Evolutionary conservation across 2,329 filamentous ascomycete genomes (phyloP), one percentile per base, ranked within the genome.

Genomic region (Colletotrichum sp.): DNA sequence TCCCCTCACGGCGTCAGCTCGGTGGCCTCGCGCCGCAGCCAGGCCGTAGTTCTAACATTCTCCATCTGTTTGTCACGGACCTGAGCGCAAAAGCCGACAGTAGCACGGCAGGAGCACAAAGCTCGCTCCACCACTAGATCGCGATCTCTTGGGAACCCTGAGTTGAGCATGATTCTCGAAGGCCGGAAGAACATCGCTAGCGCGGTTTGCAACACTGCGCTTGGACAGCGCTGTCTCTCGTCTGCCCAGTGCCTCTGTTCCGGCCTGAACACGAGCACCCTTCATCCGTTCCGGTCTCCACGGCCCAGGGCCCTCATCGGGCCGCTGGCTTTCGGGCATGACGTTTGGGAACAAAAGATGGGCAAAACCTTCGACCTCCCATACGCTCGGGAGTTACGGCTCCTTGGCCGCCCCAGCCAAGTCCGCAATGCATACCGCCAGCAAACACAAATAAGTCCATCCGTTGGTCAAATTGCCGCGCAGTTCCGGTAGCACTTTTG

Each of bases 101-200:
- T 8, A 52, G 62, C 32, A 22, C n/a, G 48, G 32, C 32, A 64
- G 32, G 16, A 18, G 28, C n/a, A 8, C 34, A 8, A n/a, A 12
- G 39, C 10, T 57, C 68, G 39, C 10, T 57, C 68, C 52, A 62
- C 36, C 15, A 22, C 12, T 16, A 34, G 22, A 32, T 75, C 64
- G 22, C n/a, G 34, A 64, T 52, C 15, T 39, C 22, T 36, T 36
- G 57, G 59, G 39, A 52, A 30, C 63, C 57, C 64, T 65, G 74
- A 74, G 71, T 76, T 65, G 57, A 66, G 70, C 65, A 64, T 60
- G 32, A 28, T 76, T 76, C 71, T 76, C 48, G 65, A 74, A 76
- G 71, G 18, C 44, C 34, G 16, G 39, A 74, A 60, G 74, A 76
- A 69, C 64, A 60, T 65, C 48, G 24, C 48, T 62, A 48, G 69